Evolutionary conservation across 257 asterid species (phyloP).

Genomic region (Solanum peruvianum): DNA sequence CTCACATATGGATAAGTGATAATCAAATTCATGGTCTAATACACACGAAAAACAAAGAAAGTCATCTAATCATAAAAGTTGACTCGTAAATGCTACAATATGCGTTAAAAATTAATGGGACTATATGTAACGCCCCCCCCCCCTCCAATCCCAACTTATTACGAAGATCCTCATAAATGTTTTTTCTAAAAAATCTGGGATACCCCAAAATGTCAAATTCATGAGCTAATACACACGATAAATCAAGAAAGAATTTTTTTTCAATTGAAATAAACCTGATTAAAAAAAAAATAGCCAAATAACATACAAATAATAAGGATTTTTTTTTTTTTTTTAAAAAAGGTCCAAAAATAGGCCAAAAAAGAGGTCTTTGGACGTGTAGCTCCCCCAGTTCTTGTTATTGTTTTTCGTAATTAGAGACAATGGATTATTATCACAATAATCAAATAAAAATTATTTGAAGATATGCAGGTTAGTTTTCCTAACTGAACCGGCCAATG

Average conservation of each 20-base stretch:
- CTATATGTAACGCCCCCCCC: too few relatives aligned
- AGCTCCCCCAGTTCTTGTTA: neutral
- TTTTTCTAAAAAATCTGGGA: rapidly evolving
- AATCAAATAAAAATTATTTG: neutral
- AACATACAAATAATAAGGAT: too few relatives aligned
- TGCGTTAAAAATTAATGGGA: too few relatives aligned
- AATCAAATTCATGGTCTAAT: neutral
- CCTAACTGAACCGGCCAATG: neutral
- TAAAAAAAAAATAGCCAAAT: too few relatives aligned
- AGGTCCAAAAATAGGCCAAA: neutral
- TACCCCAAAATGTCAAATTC: neutral
- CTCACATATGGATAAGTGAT: neutral
- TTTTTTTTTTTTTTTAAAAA: too few relatives aligned
- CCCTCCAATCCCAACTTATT: too few relatives aligned
- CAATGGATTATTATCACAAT: neutral
- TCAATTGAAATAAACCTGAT: neutral
- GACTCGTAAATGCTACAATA: too few relatives aligned
- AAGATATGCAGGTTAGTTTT: neutral
- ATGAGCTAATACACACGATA: neutral
- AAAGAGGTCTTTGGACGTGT: neutral
- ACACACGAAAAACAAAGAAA: neutral
- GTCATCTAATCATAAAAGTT: too few relatives aligned
- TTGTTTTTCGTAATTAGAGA: neutral
- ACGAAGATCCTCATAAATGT: too few relatives aligned
- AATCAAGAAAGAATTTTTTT: too few relatives aligned